Evolutionary conservation across 1,284 basidiomycete genomes (phyloP).

Genomic region (Chalciporus piperatoides): DNA sequence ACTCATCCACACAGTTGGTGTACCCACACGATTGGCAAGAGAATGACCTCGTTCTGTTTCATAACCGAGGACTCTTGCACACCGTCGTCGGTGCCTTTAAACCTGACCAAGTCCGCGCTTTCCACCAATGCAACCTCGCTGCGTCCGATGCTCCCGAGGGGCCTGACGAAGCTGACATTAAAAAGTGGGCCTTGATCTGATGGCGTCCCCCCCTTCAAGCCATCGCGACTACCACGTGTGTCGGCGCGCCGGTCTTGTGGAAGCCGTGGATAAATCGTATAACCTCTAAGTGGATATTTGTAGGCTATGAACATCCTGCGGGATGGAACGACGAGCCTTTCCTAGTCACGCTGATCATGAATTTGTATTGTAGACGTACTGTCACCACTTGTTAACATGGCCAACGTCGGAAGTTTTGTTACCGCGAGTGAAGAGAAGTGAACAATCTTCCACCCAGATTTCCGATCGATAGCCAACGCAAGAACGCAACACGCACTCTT

Average conservation of each 20-base stretch:
- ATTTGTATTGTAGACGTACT: conserved; percentile 13
- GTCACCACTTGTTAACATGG: not conserved
- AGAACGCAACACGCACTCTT: conserved; percentile 4
- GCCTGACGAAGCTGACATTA: conserved; percentile 46
- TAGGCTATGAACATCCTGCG: conserved; percentile 8
- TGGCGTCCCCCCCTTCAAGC: not conserved
- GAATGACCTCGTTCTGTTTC: conserved; percentile 65
- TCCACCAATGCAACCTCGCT: conserved; percentile 70
- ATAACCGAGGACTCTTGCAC: conserved; percentile 69
- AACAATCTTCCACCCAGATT: conserved; percentile 5
- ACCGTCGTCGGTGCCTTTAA: conserved; percentile 67
- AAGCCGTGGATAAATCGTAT: not conserved
- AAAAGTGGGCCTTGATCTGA: conserved; percentile 37
- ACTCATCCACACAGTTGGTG: conserved; percentile 37
- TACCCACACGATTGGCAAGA: conserved; percentile 61
- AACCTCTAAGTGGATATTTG: conserved; percentile 8
- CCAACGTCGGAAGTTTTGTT: not conserved
- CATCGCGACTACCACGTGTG: conserved; percentile 6
- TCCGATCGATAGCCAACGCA: conserved; percentile 7
- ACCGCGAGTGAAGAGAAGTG: not conserved
- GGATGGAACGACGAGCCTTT: conserved; percentile 9
- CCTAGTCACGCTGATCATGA: conserved; percentile 8
- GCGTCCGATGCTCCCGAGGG: conserved; percentile 53
- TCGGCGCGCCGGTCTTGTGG: conserved; percentile 1
- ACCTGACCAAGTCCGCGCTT: conserved; percentile 58